Base-by-base conservation (phyloP, 768 basidiomycete genomes). In the Trametes cubensis region DNA sequence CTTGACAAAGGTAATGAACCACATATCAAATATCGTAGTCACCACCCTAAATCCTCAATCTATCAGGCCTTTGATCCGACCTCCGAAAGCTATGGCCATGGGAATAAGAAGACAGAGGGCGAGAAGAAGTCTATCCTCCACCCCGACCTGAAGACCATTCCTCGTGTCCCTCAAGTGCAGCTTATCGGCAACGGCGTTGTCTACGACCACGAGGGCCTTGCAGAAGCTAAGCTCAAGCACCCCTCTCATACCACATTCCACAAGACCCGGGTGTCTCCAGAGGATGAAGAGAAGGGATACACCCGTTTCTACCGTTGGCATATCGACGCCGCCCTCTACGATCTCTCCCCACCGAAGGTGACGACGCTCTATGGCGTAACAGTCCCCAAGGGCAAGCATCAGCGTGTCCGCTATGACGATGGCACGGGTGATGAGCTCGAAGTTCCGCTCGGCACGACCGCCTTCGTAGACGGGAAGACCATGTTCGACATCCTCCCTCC, bases 271-370 rank as follows among this genome's bases (percentile, higher is more conserved):
- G 81, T 95, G 39, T 85, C 86, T 11, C 76, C 80, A 3, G 89
- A 89, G 69, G 93, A 95, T 63, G 89, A 90, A 67, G 85, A 76
- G 8, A 80, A 82, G 55, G 92, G 92, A n/a, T 74, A 81, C 47
- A 95, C 93, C n/a, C 83, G 93, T 41, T 95, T 90, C 81, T 94
- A 93, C 74, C 80, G 93, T 51, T 94, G 93, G 92, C 92, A 95
- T 73, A 94, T 95, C 73, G 94, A 95, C 67, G 93, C 94, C 0
- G 92, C 92, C 2, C 75, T 93, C 40, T 91, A 90, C 71, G 85
- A 88, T 58, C 79, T 88, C 14, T 83, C 85, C 25, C 90, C 90
- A 18, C 93, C 94, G 4, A 87, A 82, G 65, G 93, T 91, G 44
- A 95, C 94, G 6, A 92, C 92, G 0, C 83, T 95, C 21, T 94